Conservation (phyloP, 257 asterid species). For the Solanum pinnatisectum region DNA sequence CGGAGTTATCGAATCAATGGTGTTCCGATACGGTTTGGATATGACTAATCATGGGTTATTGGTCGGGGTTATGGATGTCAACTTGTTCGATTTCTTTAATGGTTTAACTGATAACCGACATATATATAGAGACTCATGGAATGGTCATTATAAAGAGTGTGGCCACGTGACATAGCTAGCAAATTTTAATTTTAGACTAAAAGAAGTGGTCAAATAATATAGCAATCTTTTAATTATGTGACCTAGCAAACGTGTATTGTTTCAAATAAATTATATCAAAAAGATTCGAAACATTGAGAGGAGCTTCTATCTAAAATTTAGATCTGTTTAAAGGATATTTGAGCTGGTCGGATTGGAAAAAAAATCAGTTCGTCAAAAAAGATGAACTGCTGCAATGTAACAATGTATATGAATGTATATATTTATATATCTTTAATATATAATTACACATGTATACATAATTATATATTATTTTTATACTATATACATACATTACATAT, state of each 20-base stretch:
- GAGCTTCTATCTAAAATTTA: neutral
- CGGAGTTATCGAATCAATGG: neutral
- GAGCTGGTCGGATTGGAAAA: neutral
- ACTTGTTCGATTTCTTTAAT: too few species aligned
- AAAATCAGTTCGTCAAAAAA: neutral
- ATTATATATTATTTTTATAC: too few species aligned
- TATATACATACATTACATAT: too few species aligned
- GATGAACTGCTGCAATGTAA: neutral
- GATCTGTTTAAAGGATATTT: neutral
- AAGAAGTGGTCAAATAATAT: neutral
- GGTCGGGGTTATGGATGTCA: neutral
- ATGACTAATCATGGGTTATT: neutral
- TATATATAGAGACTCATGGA: too few species aligned
- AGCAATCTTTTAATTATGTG: neutral
- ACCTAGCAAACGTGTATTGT: neutral
- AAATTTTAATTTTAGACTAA: neutral
- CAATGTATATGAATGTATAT: too few species aligned
- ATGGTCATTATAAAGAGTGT: neutral
- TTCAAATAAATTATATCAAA: neutral
- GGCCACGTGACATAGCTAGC: neutral
- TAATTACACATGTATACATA: neutral
- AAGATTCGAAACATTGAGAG: neutral
- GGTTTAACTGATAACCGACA: too few species aligned
- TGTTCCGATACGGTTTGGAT: neutral
- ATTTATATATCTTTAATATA: neutral